These are phyloP conservation scores for Zarea fungicola DNA, from an alignment of 2,329 filamentous ascomycete genomes.

Conservation along the genomic window DNA sequence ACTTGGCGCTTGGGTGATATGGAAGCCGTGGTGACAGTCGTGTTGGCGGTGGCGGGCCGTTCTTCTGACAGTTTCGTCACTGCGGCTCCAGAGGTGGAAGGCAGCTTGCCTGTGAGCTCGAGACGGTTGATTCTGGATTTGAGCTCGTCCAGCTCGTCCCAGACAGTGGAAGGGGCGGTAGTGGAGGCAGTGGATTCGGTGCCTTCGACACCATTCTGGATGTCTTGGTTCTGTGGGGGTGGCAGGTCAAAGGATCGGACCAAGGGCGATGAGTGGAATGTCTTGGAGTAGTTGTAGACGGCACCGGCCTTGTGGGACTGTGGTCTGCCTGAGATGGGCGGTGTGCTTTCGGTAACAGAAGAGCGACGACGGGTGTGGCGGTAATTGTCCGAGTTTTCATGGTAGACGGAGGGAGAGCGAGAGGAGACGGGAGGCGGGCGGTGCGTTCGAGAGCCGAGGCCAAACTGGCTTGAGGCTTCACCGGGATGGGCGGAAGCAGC, in stretches of 20 bases:
- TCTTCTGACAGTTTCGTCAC: conserved; percentile 72
- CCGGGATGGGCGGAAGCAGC: conserved; percentile 33
- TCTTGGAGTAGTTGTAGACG: conserved; percentile 23
- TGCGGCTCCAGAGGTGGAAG: conserved; percentile 73
- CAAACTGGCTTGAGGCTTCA: conserved; percentile 27
- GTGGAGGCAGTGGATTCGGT: conserved; percentile 87
- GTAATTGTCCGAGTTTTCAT: conserved; percentile 34
- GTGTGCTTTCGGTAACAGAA: conserved; percentile 44
- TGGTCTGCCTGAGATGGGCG: conserved; percentile 35
- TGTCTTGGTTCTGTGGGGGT: conserved; percentile 24
- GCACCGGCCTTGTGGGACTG: conserved; percentile 36
- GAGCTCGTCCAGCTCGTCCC: conserved; percentile 94
- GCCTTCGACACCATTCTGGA: conserved; percentile 50
- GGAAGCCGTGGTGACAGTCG: conserved; percentile 84
- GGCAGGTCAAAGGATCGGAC: conserved; percentile 37
- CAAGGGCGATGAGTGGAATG: conserved; percentile 57
- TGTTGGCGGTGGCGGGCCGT: conserved; percentile 83
- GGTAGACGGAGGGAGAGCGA: conserved; percentile 41
- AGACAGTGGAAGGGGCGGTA: conserved; percentile 85
- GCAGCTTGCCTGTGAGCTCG: conserved; percentile 83
- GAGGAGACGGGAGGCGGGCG: conserved; percentile 45
- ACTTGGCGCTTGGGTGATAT: conserved; percentile 70
- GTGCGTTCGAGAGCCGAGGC: conserved; percentile 22
- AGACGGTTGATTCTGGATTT: conserved; percentile 89
- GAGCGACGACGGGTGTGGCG: conserved; percentile 31